Evolutionary conservation across 2,329 filamentous ascomycete genomes (phyloP).

Genomic region (Sarocladiaceae sp.): DNA sequence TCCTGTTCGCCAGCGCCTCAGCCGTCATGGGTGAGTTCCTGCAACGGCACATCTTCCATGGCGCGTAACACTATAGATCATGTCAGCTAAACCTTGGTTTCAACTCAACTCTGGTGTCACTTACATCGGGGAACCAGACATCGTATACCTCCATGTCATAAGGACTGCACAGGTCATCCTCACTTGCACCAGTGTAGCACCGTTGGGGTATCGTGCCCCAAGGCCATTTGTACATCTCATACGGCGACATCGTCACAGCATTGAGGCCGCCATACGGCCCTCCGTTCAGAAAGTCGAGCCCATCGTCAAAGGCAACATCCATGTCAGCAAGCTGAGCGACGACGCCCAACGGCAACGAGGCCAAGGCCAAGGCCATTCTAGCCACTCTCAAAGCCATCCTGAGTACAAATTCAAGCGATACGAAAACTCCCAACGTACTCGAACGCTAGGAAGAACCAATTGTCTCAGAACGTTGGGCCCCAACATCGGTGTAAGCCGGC

Average conservation of each 20-base stretch:
- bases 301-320: not conserved
- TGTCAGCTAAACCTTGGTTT: not conserved
- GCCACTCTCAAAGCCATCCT: not conserved
- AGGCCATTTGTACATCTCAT: constrained; percentile 1
- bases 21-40: constrained; percentile 4
- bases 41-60: constrained; percentile 4
- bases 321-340: not conserved
- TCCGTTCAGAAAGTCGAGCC: not conserved
- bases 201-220: constrained; percentile 1
- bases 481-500: too few species aligned
- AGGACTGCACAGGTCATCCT: constrained; percentile 1
- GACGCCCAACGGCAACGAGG: not conserved
- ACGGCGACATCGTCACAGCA: not conserved
- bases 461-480: too few species aligned
- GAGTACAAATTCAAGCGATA: too few species aligned
- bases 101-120: not conserved
- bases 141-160: constrained; percentile 6
- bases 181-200: not conserved
- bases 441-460: too few species aligned
- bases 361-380: not conserved
- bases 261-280: not conserved
- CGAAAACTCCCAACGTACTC: too few species aligned
- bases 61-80: not conserved
- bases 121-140: constrained; percentile 6
- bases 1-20: not conserved